phyloP scores from a whole-genome alignment of 192 early-diverging fungal species.

The Mortierella hygrophila region DNA sequence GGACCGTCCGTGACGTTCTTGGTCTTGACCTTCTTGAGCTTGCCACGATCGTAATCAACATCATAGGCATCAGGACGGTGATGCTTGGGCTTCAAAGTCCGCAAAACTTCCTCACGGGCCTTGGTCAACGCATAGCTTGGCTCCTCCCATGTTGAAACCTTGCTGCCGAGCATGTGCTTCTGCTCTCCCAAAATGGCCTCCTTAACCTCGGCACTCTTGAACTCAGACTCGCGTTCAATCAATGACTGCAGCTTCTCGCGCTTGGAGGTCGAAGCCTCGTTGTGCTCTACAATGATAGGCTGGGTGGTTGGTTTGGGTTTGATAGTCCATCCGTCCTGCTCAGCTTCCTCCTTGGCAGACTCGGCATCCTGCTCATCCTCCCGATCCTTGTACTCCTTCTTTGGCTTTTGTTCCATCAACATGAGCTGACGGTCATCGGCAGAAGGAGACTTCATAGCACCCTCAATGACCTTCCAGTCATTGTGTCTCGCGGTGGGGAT shows the following conservation, averaged over 20 bases:
- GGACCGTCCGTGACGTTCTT: conserved; percentile 51
- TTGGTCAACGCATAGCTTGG: conserved; percentile 29
- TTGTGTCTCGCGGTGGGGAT: conserved; percentile 21
- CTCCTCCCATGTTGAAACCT: conserved; percentile 56
- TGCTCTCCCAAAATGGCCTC: conserved; percentile 61
- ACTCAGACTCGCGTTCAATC: conserved; percentile 65
- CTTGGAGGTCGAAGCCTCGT: conserved; percentile 60
- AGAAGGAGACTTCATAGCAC: conserved; percentile 34
- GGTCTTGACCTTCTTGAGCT: conserved; percentile 79
- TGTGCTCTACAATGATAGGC: conserved; percentile 62
- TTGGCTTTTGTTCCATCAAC: conserved; percentile 14
- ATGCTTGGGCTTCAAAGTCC: conserved; percentile 67
- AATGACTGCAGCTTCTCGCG: conserved; percentile 57
- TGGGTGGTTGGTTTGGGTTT: conserved; percentile 62
- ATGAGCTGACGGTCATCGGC: conserved; percentile 33
- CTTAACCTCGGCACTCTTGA: conserved; percentile 63
- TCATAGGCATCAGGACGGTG: conserved; percentile 67
- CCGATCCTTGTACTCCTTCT: conserved; percentile 57
- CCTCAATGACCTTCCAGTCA: conserved; percentile 43
- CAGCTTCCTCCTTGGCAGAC: conserved; percentile 31
- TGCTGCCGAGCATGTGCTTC: conserved; percentile 50
- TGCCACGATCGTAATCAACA: conserved; percentile 80
- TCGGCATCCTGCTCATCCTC: conserved; percentile 30
- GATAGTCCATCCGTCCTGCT: conserved; percentile 57
- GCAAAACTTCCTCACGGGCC: conserved; percentile 51